Evolutionary conservation across 2,329 filamentous ascomycete genomes (phyloP), one percentile per base, ranked within the genome.

Genomic region (Beauveria asiatica): DNA sequence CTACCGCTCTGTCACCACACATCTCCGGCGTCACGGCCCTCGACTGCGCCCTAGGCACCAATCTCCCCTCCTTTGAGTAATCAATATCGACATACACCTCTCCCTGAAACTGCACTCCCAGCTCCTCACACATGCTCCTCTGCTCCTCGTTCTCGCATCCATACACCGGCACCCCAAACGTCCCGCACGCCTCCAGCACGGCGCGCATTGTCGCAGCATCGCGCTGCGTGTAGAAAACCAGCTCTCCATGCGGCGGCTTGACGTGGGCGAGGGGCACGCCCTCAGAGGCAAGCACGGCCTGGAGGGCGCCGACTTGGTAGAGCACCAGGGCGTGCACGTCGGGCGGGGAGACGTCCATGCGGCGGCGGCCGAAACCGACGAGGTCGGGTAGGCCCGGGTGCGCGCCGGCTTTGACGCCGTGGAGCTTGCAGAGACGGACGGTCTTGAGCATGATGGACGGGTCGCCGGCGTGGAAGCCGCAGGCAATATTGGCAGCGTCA

Each of bases 311-410:
- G 39, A 88, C 78, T 67, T 87, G 85, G 69, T 87, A 88, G 37
- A 84, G 70, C 0, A 81, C 76, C 63, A 81, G 79, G 8, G 82
- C 81, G 1, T 80, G 81, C 62, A 83, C 73, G 64, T 86, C 83
- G 19, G 81, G 80, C 1, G 80, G 75, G 1, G 75, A 72, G 65
- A 87, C 75, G 49, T 82, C 80, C 69, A 88, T 86, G 63, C 83
- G 79, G 19, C 85, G 77, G 2, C 85, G 75, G 2, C 85, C 85
- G 65, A 88, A 88, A 9, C 85, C 85, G 70, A 83, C 78, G 23
- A 86, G 75, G 67, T 88, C 85, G n/a, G 82, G 83, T 0, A 87
- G 74, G 1, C 84, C 83, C 0, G 85, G 85, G 65, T 88, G 85
- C 0, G 85, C 85, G 8, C 85, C 85, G 6, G 82, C 73, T 54